These are phyloP conservation scores for Arachis stenosperma DNA, from an alignment of 306 rosid species.

Conservation along the genomic window DNA sequence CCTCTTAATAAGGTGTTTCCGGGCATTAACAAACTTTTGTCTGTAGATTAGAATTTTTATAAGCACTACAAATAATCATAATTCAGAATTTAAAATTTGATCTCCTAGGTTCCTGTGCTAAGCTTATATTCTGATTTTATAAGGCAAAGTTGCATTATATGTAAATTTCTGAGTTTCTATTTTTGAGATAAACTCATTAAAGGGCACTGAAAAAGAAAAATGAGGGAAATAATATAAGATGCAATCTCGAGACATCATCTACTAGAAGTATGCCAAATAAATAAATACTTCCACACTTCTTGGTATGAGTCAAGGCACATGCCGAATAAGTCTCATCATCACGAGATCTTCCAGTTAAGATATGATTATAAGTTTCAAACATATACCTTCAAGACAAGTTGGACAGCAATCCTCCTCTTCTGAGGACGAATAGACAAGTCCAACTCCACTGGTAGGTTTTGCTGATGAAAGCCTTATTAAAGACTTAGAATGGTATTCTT, in stretches of 20 bases:
- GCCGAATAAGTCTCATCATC: background rate
- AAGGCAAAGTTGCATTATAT: constrained; percentile 5
- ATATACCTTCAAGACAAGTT: constrained; percentile 94
- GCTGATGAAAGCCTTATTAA: constrained; percentile 63
- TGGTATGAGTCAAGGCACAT: constrained; percentile 15
- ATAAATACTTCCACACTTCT: background rate
- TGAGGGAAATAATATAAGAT: background rate
- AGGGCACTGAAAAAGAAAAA: background rate
- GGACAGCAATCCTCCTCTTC: constrained; percentile 99
- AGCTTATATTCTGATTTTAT: constrained; percentile 23
- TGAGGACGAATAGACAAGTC: constrained; percentile 56
- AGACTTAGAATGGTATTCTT: constrained; percentile 71
- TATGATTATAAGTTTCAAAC: background rate
- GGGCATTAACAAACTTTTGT: constrained; percentile 34
- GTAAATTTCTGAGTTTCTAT: constrained; percentile 9
- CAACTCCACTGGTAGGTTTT: constrained; percentile 56
- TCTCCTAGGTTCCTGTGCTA: constrained; percentile 7
- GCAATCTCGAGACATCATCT: constrained; percentile 17
- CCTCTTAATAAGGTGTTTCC: constrained; percentile 24
- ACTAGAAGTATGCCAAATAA: constrained; percentile 11
- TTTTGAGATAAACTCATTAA: constrained; percentile 22
- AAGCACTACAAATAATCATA: background rate
- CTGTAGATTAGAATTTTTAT: constrained; percentile 19
- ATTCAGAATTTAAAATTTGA: background rate
- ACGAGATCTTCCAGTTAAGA: constrained; percentile 20